These are phyloP conservation scores for Lithocarpus polystachyus DNA, from an alignment of 306 rosid species.

Conservation along the genomic window DNA sequence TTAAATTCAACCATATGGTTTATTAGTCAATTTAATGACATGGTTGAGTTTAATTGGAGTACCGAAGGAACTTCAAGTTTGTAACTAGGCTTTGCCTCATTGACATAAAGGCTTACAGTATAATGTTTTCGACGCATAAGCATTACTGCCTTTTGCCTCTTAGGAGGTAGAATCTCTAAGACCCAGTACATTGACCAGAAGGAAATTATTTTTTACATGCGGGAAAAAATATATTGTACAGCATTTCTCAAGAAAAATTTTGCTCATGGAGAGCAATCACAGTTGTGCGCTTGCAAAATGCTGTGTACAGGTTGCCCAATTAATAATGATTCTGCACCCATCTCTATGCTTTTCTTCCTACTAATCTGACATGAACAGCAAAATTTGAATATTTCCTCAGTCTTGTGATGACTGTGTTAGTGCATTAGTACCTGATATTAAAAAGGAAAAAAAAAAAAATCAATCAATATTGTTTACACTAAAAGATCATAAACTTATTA, in stretches of 20 bases:
- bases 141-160: not conserved
- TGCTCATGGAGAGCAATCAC: conserved; percentile 4
- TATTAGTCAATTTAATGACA: too few relatives aligned
- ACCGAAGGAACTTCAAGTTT: too few relatives aligned
- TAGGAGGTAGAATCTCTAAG: not conserved
- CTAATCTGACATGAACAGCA: conserved; percentile 8
- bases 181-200: not conserved
- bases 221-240: too few relatives aligned
- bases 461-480: not conserved
- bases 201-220: too few relatives aligned
- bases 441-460: not conserved
- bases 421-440: conserved; percentile 47
- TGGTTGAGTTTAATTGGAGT: too few relatives aligned
- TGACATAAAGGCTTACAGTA: not conserved
- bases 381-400: conserved; percentile 23
- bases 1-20: too few relatives aligned
- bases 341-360: conserved; percentile 11
- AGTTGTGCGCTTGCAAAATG: not conserved
- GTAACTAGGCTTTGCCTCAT: too few relatives aligned
- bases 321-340: not conserved
- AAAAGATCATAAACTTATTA: not conserved
- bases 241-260: not conserved
- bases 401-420: conserved; percentile 27
- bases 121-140: not conserved
- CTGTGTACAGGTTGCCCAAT: not conserved